Percentiles rank a stretch among this genome's conserved stretches.
These are phyloP conservation scores for Ramaria sp. DNA, from an alignment of 768 basidiomycete genomes.

Conservation along the genomic window DNA sequence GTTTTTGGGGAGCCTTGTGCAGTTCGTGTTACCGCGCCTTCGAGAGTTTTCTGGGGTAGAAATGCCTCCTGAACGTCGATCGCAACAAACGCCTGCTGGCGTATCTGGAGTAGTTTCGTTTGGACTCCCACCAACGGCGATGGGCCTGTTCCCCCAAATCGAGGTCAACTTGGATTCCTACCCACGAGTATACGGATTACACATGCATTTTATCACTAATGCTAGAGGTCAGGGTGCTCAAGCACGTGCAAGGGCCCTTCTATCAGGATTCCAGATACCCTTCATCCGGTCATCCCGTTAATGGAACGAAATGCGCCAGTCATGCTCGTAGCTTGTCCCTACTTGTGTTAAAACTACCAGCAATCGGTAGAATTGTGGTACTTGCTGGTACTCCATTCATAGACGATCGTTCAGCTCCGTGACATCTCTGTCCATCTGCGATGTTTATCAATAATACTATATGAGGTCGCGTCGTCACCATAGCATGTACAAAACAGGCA, in stretches of 20 bases:
- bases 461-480: no score
- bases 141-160: slow-evolving; percentile 91
- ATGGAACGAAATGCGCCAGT: not conserved
- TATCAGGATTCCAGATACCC: slow-evolving; percentile 90
- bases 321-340: no score
- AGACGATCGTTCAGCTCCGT: no score
- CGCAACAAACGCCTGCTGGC: slow-evolving; percentile 58
- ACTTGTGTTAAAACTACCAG: no score
- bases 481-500: no score
- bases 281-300: slow-evolving; percentile 37
- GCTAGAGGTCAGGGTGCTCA: slow-evolving; percentile 83
- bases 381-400: no score
- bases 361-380: no score
- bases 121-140: slow-evolving; percentile 73
- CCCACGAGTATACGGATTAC: slow-evolving; percentile 79
- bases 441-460: no score
- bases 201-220: slow-evolving; percentile 89
- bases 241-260: slow-evolving; percentile 72
- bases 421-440: no score
- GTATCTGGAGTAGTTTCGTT: slow-evolving; percentile 85
- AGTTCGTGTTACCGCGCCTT: slow-evolving; percentile 91
- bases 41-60: slow-evolving; percentile 82
- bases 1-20: slow-evolving; percentile 77
- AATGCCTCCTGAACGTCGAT: slow-evolving; percentile 65
- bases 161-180: slow-evolving; percentile 91